phyloP scores from a whole-genome alignment of 257 asterid species.

The Nicotiana benthamiana region DNA sequence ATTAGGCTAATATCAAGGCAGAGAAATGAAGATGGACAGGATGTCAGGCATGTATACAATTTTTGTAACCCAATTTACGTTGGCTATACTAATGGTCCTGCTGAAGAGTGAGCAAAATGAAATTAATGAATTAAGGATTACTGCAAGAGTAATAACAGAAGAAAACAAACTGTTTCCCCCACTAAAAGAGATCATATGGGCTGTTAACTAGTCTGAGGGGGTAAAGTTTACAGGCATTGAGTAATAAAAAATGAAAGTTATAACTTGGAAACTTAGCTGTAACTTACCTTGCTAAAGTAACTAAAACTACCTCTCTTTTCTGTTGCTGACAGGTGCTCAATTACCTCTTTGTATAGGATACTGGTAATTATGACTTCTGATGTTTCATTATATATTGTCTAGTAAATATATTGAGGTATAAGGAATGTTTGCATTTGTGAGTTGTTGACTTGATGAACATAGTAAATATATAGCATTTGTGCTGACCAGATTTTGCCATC shows the following conservation, averaged over 20 bases:
- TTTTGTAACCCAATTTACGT: background rate
- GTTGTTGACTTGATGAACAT: background rate
- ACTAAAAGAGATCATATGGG: background rate
- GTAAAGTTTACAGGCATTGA: background rate
- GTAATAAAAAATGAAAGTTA: background rate
- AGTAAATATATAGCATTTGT: background rate
- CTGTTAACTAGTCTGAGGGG: background rate
- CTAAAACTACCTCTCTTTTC: background rate
- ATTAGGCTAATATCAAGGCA: background rate
- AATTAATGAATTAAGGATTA: background rate
- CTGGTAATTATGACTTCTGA: background rate
- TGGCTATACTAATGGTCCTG: background rate
- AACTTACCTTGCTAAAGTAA: background rate
- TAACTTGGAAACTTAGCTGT: background rate
- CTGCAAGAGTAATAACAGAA: background rate
- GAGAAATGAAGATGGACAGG: background rate
- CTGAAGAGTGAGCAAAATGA: background rate
- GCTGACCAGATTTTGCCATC: conserved; percentile 98
- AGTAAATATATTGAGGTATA: background rate
- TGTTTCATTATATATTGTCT: background rate
- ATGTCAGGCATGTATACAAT: background rate
- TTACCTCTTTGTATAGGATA: background rate
- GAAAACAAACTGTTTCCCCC: background rate
- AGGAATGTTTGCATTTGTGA: background rate
- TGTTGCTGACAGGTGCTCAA: background rate